phyloP scores from a whole-genome alignment of 306 rosid species.

The Dalbergia oliveri region DNA sequence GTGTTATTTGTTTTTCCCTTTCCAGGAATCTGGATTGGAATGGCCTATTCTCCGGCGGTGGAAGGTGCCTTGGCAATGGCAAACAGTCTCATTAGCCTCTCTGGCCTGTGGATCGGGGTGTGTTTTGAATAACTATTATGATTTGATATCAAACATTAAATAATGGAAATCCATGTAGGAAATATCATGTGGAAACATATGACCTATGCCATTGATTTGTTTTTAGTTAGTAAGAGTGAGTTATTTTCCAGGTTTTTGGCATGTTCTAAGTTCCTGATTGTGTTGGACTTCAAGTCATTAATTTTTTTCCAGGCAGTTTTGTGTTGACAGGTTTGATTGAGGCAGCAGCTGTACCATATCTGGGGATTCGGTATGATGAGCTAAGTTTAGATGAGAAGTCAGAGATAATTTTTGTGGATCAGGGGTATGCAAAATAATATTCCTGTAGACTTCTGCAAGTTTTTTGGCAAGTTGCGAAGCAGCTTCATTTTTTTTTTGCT shows the following conservation, averaged over 20 bases:
- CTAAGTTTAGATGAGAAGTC: conserved; percentile 77
- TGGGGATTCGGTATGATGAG: conserved; percentile 65
- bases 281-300: conserved; percentile 35
- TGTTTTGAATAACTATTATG: not conserved
- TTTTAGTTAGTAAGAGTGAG: not conserved
- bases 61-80: conserved; percentile 91
- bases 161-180: not conserved
- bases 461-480: conserved; percentile 6
- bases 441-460: not conserved
- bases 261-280: conserved; percentile 7
- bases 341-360: conserved; percentile 68
- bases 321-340: conserved; percentile 81
- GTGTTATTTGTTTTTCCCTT: not conserved
- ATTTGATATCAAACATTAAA: conserved; percentile 11
- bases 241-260: not conserved
- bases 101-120: conserved; percentile 83
- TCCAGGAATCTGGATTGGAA: conserved; percentile 59
- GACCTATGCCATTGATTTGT: not conserved
- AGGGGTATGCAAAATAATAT: conserved; percentile 54
- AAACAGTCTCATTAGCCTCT: conserved; percentile 67
- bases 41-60: conserved; percentile 74
- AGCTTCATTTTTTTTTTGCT: not conserved
- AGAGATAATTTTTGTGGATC: conserved; percentile 71
- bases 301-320: conserved; percentile 81
- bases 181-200: not conserved